Percentiles rank a stretch among this genome's conserved stretches.
Evolutionary conservation across 2,329 filamentous ascomycete genomes (phyloP).

Genomic region (Metarhizium humberi): DNA sequence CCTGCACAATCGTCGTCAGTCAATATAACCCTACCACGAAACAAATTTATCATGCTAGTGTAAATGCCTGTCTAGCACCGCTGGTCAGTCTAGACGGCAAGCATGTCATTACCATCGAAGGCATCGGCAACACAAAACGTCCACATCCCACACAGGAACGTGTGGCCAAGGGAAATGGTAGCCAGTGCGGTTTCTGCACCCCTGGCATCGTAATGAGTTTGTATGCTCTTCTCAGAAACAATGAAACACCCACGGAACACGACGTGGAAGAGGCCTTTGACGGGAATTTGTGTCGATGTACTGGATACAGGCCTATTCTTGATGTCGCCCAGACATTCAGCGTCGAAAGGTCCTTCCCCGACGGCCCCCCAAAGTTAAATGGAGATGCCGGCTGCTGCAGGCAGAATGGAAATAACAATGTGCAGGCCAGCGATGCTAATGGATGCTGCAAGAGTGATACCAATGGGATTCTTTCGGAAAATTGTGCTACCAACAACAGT

Average conservation of each 20-base stretch:
- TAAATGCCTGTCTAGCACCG: conserved; percentile 92
- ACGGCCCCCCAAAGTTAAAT: conserved; percentile 10
- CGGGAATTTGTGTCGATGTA: conserved; percentile 91
- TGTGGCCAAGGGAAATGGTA: conserved; percentile 84
- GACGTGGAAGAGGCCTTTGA: conserved; percentile 96
- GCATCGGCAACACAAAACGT: conserved; percentile 77
- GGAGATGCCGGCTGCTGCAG: conserved; percentile 3
- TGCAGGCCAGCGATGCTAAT: background rate
- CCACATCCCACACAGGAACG: conserved; percentile 89
- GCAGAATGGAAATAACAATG: background rate
- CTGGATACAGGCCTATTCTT: conserved; percentile 86
- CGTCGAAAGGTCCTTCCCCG: conserved; percentile 30
- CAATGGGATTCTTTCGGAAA: conserved; percentile 6
- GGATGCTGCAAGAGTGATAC: conserved; percentile 37
- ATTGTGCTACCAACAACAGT: background rate
- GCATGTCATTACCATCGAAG: conserved; percentile 95
- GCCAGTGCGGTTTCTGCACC: conserved; percentile 90
- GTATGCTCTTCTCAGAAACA: conserved; percentile 85
- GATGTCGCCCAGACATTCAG: conserved; percentile 91
- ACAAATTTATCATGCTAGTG: conserved; percentile 88
- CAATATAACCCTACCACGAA: conserved; percentile 90
- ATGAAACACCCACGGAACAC: conserved; percentile 64
- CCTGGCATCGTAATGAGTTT: conserved; percentile 97
- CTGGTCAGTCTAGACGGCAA: conserved; percentile 92
- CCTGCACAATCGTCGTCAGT: conserved; percentile 90